Base-by-base conservation (phyloP, 352 stramenopile species). In the Phytophthora constricta region DNA sequence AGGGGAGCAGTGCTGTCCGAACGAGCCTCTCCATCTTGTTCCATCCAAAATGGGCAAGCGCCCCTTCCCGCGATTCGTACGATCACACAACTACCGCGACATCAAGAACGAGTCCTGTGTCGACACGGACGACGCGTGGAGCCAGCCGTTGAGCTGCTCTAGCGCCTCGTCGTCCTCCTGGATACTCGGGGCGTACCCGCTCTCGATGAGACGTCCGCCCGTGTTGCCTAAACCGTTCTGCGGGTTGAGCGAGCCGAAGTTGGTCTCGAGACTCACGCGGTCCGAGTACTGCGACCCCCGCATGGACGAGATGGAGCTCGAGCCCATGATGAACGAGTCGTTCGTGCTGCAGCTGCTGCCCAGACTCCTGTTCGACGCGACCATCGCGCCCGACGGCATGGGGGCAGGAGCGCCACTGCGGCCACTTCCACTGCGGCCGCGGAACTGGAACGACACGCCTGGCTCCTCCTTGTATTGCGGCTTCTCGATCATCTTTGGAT, bases 191-290 rank as follows among this genome's bases (percentile, higher is more conserved):
- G 81, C 67, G 69, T 80, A 86, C 33, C 71, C 72, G 55, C 70
- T 74, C 20, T 87, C 79, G 31, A 85, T 74, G 27, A 83, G 70
- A 37, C 74, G 61, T 4, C 61, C 45, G n/a, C 64, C 62, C 2
- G 50, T 62, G 25, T 62, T 74, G n/a, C 20, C 53, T 23, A 74
- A n/a, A 13, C 49, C 61, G 27, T 61, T 62, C 50, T 76, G 71
- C 26, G 76, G 80, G 69, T 92, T 91, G 58, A 84, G 72, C 56
- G 82, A 91, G 14, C 82, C 81, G 34, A 84, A 87, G 66, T 93
- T 91, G 49, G 84, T 88, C 64, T 93, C 84, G 27, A 93, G 66
- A 55, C 84, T 93, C 72, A 90, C 76, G 60, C 84, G 81, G 55
- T 91, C 82, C 31, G 84, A 89, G 48, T 62, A 60, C 11, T 74